A percentile compares a stretch with the other conserved stretches of the same genome.
Conservation (phyloP, 2,329 filamentous ascomycete genomes). For the Pezicula rhizophila region DNA sequence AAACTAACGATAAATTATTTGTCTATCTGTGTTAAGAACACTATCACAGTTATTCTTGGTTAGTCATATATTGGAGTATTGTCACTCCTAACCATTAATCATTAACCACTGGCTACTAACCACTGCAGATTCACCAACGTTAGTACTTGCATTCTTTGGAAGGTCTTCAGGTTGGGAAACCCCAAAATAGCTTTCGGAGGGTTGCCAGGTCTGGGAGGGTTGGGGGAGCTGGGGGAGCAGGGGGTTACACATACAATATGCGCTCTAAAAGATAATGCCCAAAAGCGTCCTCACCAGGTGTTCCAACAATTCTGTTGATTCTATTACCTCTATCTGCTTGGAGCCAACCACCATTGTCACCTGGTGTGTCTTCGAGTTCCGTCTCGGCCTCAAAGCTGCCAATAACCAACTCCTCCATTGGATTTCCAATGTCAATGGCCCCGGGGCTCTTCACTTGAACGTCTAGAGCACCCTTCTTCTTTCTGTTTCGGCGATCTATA, state of each 20-base stretch:
- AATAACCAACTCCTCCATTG: slow-evolving; percentile 28
- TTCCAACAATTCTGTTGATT: slow-evolving; percentile 64
- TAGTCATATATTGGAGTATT: too few relatives aligned
- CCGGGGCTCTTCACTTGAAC: slow-evolving; percentile 26
- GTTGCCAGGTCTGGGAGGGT: too few relatives aligned
- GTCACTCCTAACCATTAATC: too few relatives aligned
- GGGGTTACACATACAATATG: slow-evolving; percentile 40
- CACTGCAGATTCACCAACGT: too few relatives aligned
- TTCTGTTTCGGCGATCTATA: slow-evolving; percentile 63
- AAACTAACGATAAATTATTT: too few relatives aligned
- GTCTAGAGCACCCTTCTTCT: slow-evolving; percentile 39
- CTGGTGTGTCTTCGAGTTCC: slow-evolving; percentile 51
- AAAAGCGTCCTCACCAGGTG: slow-evolving; percentile 64
- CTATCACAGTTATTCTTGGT: too few relatives aligned
- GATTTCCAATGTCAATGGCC: slow-evolving; percentile 29
- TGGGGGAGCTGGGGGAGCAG: too few relatives aligned
- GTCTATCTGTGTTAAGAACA: too few relatives aligned
- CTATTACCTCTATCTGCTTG: slow-evolving; percentile 70
- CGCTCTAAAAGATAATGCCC: slow-evolving; percentile 59
- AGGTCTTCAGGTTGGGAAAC: too few relatives aligned
- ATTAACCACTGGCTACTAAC: too few relatives aligned
- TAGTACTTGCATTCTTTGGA: too few relatives aligned
- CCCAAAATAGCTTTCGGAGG: too few relatives aligned
- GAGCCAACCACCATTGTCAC: slow-evolving; percentile 73
- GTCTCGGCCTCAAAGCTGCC: slow-evolving; percentile 35